phyloP scores from a whole-genome alignment of 2,329 filamentous ascomycete genomes.

The Pseudogymnoascus sp. region DNA sequence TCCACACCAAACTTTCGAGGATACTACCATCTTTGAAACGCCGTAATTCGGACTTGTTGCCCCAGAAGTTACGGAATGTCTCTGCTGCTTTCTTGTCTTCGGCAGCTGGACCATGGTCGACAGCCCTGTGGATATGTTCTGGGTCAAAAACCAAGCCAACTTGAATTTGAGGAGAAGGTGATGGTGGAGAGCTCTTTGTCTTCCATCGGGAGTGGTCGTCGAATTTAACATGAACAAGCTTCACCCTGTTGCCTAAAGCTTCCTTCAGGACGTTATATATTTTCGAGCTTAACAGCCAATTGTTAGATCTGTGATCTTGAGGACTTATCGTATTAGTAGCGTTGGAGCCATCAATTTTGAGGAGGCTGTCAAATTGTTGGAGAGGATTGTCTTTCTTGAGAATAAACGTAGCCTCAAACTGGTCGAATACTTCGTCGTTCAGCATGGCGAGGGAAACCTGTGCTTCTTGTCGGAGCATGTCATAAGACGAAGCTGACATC shows the following conservation, averaged over 20 bases:
- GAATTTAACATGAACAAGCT: constrained; percentile 52
- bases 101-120: constrained; percentile 81
- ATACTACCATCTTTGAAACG: constrained; percentile 95
- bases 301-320: constrained; percentile 23
- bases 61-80: constrained; percentile 87
- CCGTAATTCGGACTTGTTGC: constrained; percentile 81
- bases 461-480: constrained; percentile 64
- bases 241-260: constrained; percentile 68
- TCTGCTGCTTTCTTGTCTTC: constrained; percentile 78
- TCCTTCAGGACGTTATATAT: constrained; percentile 57
- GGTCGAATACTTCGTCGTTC: constrained; percentile 63
- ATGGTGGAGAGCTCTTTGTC: constrained; percentile 32
- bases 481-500: constrained; percentile 80
- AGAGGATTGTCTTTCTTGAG: constrained; percentile 45
- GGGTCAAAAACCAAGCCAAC: constrained; percentile 67
- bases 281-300: constrained; percentile 37
- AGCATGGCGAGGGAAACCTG: constrained; percentile 65
- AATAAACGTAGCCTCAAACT: constrained; percentile 82
- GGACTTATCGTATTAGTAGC: neutral
- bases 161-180: constrained; percentile 35
- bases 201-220: constrained; percentile 37
- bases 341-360: constrained; percentile 24
- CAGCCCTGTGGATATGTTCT: constrained; percentile 60
- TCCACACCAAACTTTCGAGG: constrained; percentile 85
- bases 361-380: constrained; percentile 46